Base-by-base conservation (phyloP, 352 stramenopile genomes). In the Pythium sp. region DNA sequence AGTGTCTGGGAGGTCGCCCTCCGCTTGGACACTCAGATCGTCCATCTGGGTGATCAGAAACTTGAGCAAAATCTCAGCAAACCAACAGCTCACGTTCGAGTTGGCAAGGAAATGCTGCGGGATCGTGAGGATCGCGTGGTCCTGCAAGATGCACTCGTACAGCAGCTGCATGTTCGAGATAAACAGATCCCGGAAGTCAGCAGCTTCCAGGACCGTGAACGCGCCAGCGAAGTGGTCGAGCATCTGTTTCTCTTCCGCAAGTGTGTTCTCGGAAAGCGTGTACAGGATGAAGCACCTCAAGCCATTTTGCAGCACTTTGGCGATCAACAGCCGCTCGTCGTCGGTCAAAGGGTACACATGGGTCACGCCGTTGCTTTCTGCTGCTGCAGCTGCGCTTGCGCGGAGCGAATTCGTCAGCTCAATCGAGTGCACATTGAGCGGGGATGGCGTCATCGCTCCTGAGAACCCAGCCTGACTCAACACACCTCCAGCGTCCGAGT, bases 1-100 rank as follows among this genome's bases (percentile, higher is more conserved):
- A 9, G 89, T 90, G 70, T 96, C 89, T 4, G 86, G 87, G 5
- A 93, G 55, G 28, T 95, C 85, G 30, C 84, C 82, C 61, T 94
- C 85, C 3, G 85, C 77, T n/a, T 89, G 75, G 30, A 96, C 89
- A 54, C 81, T 94, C 53, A 99, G 63, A 64, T 97, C 87, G 58
- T 97, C 89, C 80, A 99, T 95, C 68, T 98, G 91, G 2, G 91
- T 89, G 49, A 99, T 95, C 53, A 99, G 72, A 67, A 98, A 99
- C 47, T 91, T 92, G 18, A 99, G 69, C 49, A 99, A 62, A 18
- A 99, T 95, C 62, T 98, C 94, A 12, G 87, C 93, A 91, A 96
- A 99, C 89, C 85, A 98, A 75, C 80, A 98, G 81, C 91, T 90
- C 63, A 96, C 84, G 76, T 97, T 97, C 43, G 95, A 95, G 59